Evolutionary conservation across 2,329 filamentous ascomycete species (phyloP), one percentile per base, ranked within the genome.

Genomic region (Xylaria sp.): DNA sequence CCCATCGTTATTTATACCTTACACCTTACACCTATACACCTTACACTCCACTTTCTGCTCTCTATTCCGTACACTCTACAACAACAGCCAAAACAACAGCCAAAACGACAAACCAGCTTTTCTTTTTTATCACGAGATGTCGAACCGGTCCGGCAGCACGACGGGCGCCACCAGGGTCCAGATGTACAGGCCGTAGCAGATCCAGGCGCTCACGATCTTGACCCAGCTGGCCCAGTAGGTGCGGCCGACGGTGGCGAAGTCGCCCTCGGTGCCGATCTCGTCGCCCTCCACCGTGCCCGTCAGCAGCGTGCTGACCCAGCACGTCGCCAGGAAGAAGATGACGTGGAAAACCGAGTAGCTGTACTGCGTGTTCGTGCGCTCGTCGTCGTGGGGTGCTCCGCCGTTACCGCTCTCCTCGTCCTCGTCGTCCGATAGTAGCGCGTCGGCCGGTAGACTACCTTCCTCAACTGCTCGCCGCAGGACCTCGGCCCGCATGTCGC

Each of bases 211-310:
- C 49, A 97, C 87, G 72, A 99, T 97, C 85, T 99, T 99, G 64
- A 97, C 92, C 94, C 95, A 99, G 69, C 91, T 96, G 26, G 94
- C 94, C 84, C 92, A 96, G 74, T 97, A 96, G 4, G 93, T 97
- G 54, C 94, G 83, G 18, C 94, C 94, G 3, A 99, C 93, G 0
- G 93, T 91, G 1, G 91, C 91, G 73, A 99, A 97, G 67, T 92
- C 88, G 44, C 85, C 81, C 50, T 82, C 81, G 66, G 90, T 89
- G 77, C 92, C 89, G 9, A 79, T 81, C 29, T 61, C 50, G n/a
- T 66, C 61, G 38, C 57, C 63, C 39, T 64, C 50, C 21, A 63
- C 57, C 2, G 60, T 61, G 29, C 64, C 64, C 1, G 88, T 91
- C 52, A 99, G 80, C 34, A 99, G 79, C 0, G 92, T 97, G 2